A percentile compares a stretch with the other conserved stretches of the same genome.
These are phyloP conservation scores for Camellia sinensis DNA, from an alignment of 148 eudicot species.

Conservation along the genomic window DNA sequence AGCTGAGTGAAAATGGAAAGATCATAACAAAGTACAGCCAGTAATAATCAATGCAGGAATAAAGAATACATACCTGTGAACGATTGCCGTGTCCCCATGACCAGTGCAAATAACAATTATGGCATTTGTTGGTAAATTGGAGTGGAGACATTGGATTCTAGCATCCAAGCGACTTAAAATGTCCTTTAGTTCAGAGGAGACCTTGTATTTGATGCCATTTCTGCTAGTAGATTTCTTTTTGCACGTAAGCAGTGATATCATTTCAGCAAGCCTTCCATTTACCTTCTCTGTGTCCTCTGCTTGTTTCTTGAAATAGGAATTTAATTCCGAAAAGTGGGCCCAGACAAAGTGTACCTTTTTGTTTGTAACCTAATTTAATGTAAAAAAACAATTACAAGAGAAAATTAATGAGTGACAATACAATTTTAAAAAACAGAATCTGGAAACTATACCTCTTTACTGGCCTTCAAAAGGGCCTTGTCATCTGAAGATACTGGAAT, in stretches of 20 bases:
- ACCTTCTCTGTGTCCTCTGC: conserved; percentile 64
- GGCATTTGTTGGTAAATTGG: conserved; percentile 62
- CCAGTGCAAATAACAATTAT: conserved; percentile 87
- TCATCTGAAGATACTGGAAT: conserved; percentile 88
- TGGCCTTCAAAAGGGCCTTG: conserved; percentile 69
- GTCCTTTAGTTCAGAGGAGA: conserved; percentile 61
- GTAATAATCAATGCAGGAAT: background rate
- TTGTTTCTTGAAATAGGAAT: conserved; percentile 65
- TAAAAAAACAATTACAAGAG: background rate
- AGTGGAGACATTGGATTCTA: conserved; percentile 57
- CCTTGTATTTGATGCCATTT: conserved; percentile 38
- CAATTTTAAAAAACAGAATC: background rate
- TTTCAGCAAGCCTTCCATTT: conserved; percentile 65
- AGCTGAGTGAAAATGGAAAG: background rate
- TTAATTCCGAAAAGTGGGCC: conserved; percentile 81
- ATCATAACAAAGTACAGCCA: conserved; percentile 1
- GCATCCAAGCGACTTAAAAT: conserved; percentile 55
- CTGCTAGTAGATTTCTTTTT: conserved; percentile 38
- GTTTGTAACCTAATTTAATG: conserved; percentile 51
- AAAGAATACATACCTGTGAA: conserved; percentile 55
- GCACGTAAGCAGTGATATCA: conserved; percentile 75
- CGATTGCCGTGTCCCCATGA: conserved; percentile 87
- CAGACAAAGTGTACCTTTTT: conserved; percentile 78
- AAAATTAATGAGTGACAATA: background rate
- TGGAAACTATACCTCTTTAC: conserved; percentile 64